A percentile compares a stretch with the other conserved stretches of the same genome.
phyloP scores from a whole-genome alignment of 2,329 filamentous ascomycete genomes.

The Colletotrichum gigasporum region DNA sequence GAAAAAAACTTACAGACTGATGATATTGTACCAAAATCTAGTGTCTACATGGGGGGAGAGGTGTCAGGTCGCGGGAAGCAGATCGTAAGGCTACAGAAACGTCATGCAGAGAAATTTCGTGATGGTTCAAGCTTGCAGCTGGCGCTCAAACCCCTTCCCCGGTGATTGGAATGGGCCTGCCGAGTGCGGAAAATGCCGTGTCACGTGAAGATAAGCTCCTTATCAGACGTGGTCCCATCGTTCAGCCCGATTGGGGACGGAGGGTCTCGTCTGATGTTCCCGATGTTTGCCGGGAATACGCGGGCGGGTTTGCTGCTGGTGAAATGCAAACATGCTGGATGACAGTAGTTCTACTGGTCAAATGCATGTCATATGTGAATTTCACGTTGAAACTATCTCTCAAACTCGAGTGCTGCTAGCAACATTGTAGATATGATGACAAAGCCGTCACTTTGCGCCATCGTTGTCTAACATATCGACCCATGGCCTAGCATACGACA shows the following conservation, averaged over 20 bases:
- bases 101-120: slow-evolving; percentile 23
- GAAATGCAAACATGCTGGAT: no score
- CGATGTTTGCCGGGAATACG: no score
- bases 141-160: slow-evolving; percentile 26
- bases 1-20: slow-evolving; percentile 29
- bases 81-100: not conserved
- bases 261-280: not conserved
- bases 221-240: not conserved
- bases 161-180: slow-evolving; percentile 18
- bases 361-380: no score
- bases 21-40: slow-evolving; percentile 1
- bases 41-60: slow-evolving; percentile 25
- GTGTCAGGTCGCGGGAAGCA: not conserved
- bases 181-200: slow-evolving; percentile 8
- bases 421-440: no score
- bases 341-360: no score
- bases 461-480: no score
- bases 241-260: not conserved
- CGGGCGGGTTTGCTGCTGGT: no score
- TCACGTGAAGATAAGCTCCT: slow-evolving; percentile 24
- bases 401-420: no score
- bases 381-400: no score
- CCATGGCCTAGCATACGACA: no score
- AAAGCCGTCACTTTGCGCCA: no score
- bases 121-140: slow-evolving; percentile 19